These are phyloP conservation scores for Candida coquimbonensis DNA, from an alignment of 805 yeast species.

Conservation along the genomic window DNA sequence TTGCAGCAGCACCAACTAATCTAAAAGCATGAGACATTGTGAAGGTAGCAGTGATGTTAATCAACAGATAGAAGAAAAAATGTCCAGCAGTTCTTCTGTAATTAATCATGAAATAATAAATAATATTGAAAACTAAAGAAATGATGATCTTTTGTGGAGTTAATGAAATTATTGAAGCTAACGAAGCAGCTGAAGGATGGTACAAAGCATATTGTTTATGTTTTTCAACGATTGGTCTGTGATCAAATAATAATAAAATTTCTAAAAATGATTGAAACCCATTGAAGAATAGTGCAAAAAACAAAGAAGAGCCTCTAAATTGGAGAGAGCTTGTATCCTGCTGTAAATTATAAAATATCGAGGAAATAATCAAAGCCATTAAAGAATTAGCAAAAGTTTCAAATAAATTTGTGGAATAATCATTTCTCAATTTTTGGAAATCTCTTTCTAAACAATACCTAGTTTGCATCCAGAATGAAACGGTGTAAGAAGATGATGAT, in stretches of 20 bases:
- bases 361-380: slow-evolving; percentile 47
- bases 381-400: slow-evolving; percentile 36
- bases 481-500: slow-evolving; percentile 39
- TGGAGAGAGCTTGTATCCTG: slow-evolving; percentile 38
- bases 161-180: slow-evolving; percentile 53
- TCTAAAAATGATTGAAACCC: slow-evolving; percentile 52
- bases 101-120: slow-evolving; percentile 51
- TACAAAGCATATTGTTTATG: slow-evolving; percentile 68
- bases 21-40: slow-evolving; percentile 49
- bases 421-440: slow-evolving; percentile 38
- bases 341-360: slow-evolving; percentile 46
- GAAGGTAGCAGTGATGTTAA: slow-evolving; percentile 34
- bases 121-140: slow-evolving; percentile 37
- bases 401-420: slow-evolving; percentile 38
- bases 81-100: slow-evolving; percentile 42
- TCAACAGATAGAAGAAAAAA: slow-evolving; percentile 44
- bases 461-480: slow-evolving; percentile 44
- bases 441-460: slow-evolving; percentile 37
- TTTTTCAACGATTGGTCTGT: slow-evolving; percentile 54
- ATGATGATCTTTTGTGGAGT: slow-evolving; percentile 53
- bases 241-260: slow-evolving; percentile 46
- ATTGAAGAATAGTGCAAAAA: slow-evolving; percentile 56
- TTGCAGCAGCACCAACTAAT: slow-evolving; percentile 40
- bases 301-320: slow-evolving; percentile 52
- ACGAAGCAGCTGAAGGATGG: slow-evolving; percentile 67